A percentile compares a stretch with the other conserved stretches of the same genome.
Conservation (phyloP, 2,329 filamentous ascomycete species). For the Cyanodermella asteris region DNA sequence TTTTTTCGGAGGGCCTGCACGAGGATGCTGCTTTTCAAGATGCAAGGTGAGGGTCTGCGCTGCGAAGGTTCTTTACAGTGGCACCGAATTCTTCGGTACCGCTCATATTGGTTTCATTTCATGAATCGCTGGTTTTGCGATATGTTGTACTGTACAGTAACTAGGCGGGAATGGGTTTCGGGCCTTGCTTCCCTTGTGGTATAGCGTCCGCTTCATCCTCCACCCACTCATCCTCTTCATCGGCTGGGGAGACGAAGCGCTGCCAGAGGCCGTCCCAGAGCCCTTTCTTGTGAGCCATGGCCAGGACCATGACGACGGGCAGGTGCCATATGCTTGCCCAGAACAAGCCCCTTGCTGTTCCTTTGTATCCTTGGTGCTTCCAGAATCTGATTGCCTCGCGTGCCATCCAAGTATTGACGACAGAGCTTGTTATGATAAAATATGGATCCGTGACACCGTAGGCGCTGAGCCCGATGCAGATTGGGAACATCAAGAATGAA, state of each 20-base stretch:
- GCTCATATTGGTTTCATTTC: no score
- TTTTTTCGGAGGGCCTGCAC: no score
- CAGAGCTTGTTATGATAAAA: slow-evolving; percentile 59
- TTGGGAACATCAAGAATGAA: slow-evolving; percentile 61
- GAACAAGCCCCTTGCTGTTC: slow-evolving; percentile 66
- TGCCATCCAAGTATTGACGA: slow-evolving; percentile 70
- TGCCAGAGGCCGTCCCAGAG: slow-evolving; percentile 69
- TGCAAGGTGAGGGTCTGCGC: no score
- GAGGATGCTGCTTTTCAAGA: no score
- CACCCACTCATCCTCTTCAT: slow-evolving; percentile 28
- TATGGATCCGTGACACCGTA: slow-evolving; percentile 65
- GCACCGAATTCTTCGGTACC: no score
- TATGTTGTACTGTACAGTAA: no score
- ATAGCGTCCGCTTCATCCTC: slow-evolving; percentile 3
- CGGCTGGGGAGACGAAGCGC: slow-evolving; percentile 36
- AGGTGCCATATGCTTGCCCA: slow-evolving; percentile 98
- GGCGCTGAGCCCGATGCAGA: slow-evolving; percentile 62
- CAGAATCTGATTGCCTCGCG: slow-evolving; percentile 66
- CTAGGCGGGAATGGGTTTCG: slow-evolving; percentile 13
- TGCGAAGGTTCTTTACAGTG: no score
- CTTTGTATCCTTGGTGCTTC: slow-evolving; percentile 52
- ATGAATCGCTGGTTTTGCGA: no score
- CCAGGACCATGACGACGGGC: slow-evolving; percentile 70
- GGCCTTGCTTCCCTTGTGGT: slow-evolving; percentile 8
- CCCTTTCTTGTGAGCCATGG: slow-evolving; percentile 82